phyloP scores from a whole-genome alignment of 306 rosid species.

The Sicyos edulis region DNA sequence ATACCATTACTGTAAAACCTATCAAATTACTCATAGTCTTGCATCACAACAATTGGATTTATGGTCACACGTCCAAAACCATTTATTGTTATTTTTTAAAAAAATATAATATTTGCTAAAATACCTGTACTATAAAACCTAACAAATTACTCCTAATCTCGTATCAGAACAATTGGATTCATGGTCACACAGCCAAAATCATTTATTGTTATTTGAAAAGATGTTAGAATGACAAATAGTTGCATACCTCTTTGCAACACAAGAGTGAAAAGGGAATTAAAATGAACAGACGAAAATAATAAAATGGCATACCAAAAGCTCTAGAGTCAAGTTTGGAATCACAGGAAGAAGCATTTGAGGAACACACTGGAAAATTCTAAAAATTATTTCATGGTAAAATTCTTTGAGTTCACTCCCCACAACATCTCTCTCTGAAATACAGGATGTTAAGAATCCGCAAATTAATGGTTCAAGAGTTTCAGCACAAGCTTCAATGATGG shows the following conservation, averaged over 20 bases:
- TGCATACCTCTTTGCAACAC: neutral
- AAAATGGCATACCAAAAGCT: slow-evolving; percentile 49
- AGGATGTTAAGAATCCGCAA: slow-evolving; percentile 64
- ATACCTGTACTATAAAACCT: too few species aligned
- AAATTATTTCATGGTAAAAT: slow-evolving; percentile 72
- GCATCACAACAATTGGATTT: too few species aligned
- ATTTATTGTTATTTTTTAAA: too few species aligned
- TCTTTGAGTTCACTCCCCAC: slow-evolving; percentile 58
- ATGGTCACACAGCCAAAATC: too few species aligned
- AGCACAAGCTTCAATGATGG: slow-evolving; percentile 49
- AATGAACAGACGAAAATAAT: slow-evolving; percentile 1
- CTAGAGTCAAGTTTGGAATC: slow-evolving; percentile 67
- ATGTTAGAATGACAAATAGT: neutral
- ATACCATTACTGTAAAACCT: too few species aligned
- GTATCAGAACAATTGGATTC: too few species aligned
- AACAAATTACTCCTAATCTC: too few species aligned
- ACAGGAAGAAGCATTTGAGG: slow-evolving; percentile 76
- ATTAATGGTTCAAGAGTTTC: slow-evolving; percentile 57
- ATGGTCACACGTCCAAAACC: too few species aligned
- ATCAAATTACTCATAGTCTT: too few species aligned
- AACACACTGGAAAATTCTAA: slow-evolving; percentile 56
- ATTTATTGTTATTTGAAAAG: neutral
- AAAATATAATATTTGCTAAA: too few species aligned
- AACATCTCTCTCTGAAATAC: slow-evolving; percentile 65
- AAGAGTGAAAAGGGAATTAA: neutral